Evolutionary conservation across 192 early-diverging fungal genomes (phyloP), one percentile per base, ranked within the genome.

Genomic region (Radiomyces spectabilis): DNA sequence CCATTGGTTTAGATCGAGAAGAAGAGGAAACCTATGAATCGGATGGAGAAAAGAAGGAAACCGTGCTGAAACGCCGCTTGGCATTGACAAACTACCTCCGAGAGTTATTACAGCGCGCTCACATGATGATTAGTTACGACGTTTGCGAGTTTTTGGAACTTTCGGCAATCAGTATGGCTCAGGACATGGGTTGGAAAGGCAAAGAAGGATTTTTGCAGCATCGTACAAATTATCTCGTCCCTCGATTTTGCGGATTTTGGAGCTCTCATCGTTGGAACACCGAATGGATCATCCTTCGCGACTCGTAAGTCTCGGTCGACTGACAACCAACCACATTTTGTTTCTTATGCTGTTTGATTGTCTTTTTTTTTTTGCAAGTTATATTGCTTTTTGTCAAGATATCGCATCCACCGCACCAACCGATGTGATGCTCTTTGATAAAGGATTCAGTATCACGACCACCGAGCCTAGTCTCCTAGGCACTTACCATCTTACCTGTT

Each of bases 101-200:
- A 19, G 46, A 71, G 43, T 55, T 86, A 24, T 53, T 86, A 33
- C 68, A 74, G 21, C 63, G 47, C 3, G 67, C 84, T n/a, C 85
- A 82, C 44, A 74, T 83, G 51, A 61, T 65, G 12, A 72, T 78
- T 19, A 76, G 72, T 1, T 79, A 76, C 57, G 85, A 88, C 49
- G 55, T 89, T 6, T 84, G 83, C 59, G 83, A 80, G 38, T 89
- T 89, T 46, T 53, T 89, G 35, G 86, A 86, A 62, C 65, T 89
- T 24, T 80, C 79, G 53, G 76, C 79, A 1, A 75, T 85, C 56
- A 87, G 85, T 24, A 74, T 89, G 35, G 79, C 78, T 27, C 82
- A 82, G 47, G 83, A 86, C 51, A 83, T 86, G 68, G 82, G 86
- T 1, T 88, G 86, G 86, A 88, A 88, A 54, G 86, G 86, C 43